Base-by-base conservation (phyloP, 1,139 yeast species). In the Saccharomyces hybrid region DNA sequence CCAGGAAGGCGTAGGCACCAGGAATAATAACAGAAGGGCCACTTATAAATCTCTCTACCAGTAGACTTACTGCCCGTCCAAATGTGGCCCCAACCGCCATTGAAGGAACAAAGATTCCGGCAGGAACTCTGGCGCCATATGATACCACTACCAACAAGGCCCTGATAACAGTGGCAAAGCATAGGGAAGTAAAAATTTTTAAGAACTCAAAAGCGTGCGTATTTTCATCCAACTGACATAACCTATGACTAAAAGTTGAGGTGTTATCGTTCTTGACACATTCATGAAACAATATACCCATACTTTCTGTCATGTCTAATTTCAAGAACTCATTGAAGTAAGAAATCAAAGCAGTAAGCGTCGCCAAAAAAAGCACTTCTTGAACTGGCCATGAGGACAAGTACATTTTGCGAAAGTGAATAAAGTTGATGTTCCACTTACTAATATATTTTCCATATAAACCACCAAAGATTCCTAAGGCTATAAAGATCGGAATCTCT, bases 31-130 rank as follows among this genome's bases (percentile, higher is more conserved):
- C 88, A 1, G 63, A 60, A 0, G 80, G 74, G 0, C 72, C 73
- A 13, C 72, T 66, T 2, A 78, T 57, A 63, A 87, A 87, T 49
- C 64, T 55, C 20, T 76, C 75, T 34, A 84, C 79, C 11, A 86
- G 60, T 34, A 75, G 64, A 62, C 91, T 87, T 16, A 87, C 83
- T 0, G 95, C 84, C 56, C 98, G 78, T 3, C 97, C 97, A 74
- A 91, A 90, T 2, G 95, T 82, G 0, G 97, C 97, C 6, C 98
- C 98, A 1, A 93, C 88, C 0, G 97, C 97, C 95, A 91, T 86
- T 0, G 97, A 88, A 0, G 98, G 98, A 14, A 91, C 97, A 72
- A 91, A 91, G 9, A 91, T 90, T 23, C 97, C 98, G 1, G 97
- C 96, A 1, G 98, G 98, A 0, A 91, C 93, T 66, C 86, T 88